phyloP scores from a whole-genome alignment of 306 rosid genomes.

The Glycine tomentella region DNA sequence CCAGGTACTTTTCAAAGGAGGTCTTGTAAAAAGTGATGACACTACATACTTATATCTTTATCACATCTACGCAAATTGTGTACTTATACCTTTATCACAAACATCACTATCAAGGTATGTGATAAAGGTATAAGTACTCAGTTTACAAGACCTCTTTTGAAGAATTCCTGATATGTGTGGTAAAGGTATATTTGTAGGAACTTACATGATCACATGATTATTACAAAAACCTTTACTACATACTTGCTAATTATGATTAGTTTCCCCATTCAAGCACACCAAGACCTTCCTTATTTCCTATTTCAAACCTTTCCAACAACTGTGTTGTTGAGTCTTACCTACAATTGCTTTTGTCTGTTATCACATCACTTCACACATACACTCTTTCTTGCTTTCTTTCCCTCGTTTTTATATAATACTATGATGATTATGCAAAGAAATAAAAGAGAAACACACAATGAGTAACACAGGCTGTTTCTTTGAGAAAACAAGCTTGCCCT shows the following conservation, averaged over 20 bases:
- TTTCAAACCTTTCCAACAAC: conserved; percentile 48
- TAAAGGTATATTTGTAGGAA: background rate
- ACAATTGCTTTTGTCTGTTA: conserved; percentile 41
- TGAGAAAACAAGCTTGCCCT: conserved; percentile 45
- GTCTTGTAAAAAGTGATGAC: too few relatives aligned
- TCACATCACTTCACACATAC: conserved; percentile 11
- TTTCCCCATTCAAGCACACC: conserved; percentile 25
- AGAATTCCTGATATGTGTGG: background rate
- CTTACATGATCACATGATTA: background rate
- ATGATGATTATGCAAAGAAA: conserved; percentile 3
- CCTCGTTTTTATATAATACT: conserved; percentile 35
- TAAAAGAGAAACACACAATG: conserved; percentile 31
- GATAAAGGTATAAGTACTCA: background rate
- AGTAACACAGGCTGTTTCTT: conserved; percentile 31
- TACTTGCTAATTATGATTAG: background rate
- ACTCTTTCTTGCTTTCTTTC: conserved; percentile 7
- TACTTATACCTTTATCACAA: background rate
- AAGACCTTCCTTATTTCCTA: conserved; percentile 16
- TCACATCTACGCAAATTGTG: background rate
- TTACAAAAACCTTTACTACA: background rate
- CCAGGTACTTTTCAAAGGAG: too few relatives aligned
- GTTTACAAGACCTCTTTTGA: too few relatives aligned
- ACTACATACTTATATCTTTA: background rate
- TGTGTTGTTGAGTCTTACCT: conserved; percentile 47
- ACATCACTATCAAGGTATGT: background rate